A percentile compares a stretch with the other conserved stretches of the same genome.
Conservation (phyloP, 306 rosid species). For the Oxytropis ochrocephala region DNA sequence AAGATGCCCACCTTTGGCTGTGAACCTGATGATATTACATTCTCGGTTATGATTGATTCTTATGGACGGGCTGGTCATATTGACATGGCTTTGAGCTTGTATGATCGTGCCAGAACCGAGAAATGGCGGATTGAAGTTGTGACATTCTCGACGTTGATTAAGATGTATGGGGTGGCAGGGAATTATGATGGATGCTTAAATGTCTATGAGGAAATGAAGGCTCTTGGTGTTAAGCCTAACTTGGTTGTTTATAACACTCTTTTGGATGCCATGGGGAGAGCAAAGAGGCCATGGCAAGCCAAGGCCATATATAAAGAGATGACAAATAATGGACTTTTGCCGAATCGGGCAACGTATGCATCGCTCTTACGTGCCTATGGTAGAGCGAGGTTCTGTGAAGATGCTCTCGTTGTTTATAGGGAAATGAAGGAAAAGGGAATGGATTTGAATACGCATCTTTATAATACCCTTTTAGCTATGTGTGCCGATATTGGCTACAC, state of each 20-base stretch:
- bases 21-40: conserved; percentile 77
- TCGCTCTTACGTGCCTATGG: conserved; percentile 75
- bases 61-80: conserved; percentile 76
- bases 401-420: conserved; percentile 63
- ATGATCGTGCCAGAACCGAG: conserved; percentile 71
- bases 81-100: conserved; percentile 73
- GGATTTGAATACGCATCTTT: conserved; percentile 57
- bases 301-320: conserved; percentile 73
- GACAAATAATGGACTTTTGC: conserved; percentile 51
- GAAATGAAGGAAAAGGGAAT: conserved; percentile 86
- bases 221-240: conserved; percentile 64
- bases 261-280: conserved; percentile 93
- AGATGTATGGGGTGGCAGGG: conserved; percentile 59
- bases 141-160: conserved; percentile 72
- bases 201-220: conserved; percentile 90
- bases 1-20: conserved; percentile 65
- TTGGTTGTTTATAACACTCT: conserved; percentile 62
- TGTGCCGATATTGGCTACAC: conserved; percentile 82
- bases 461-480: conserved; percentile 68
- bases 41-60: conserved; percentile 78
- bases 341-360: conserved; percentile 62
- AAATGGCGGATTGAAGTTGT: conserved; percentile 64
- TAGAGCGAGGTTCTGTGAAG: conserved; percentile 62
- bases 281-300: conserved; percentile 93
- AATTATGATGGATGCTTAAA: conserved; percentile 82